phyloP scores from a whole-genome alignment of 164 flowering plant genomes.

The Protea cynaroides region DNA sequence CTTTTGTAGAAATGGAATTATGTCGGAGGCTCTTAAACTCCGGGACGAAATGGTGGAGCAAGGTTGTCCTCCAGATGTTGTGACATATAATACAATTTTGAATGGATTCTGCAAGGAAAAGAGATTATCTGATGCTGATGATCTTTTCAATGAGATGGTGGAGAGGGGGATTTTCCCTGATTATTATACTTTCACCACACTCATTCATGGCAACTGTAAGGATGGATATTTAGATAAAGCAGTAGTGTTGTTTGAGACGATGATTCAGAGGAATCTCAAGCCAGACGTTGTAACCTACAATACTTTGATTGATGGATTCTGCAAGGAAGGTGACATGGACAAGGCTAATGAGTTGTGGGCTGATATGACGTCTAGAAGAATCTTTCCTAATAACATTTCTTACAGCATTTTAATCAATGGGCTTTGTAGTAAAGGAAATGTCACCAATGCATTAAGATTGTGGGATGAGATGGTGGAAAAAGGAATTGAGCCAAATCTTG shows the following conservation, averaged over 20 bases:
- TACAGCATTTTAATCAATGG: slow-evolving; percentile 69
- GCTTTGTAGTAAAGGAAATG: slow-evolving; percentile 45
- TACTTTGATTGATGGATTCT: slow-evolving; percentile 72
- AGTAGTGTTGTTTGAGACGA: slow-evolving; percentile 44
- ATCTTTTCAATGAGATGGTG: slow-evolving; percentile 69
- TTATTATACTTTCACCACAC: slow-evolving; percentile 63
- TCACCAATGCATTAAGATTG: slow-evolving; percentile 52
- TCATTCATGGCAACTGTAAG: slow-evolving; percentile 75
- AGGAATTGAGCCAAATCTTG: slow-evolving; percentile 56
- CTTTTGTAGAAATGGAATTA: slow-evolving; percentile 52
- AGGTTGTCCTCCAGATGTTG: slow-evolving; percentile 62
- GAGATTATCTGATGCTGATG: slow-evolving; percentile 63
- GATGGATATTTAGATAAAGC: slow-evolving; percentile 53
- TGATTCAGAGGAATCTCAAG: slow-evolving; percentile 56
- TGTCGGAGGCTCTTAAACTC: slow-evolving; percentile 62
- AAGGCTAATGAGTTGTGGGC: slow-evolving; percentile 55
- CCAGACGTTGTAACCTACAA: slow-evolving; percentile 78
- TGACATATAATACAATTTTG: slow-evolving; percentile 73
- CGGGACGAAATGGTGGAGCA: slow-evolving; percentile 68
- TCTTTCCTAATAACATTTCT: slow-evolving; percentile 57
- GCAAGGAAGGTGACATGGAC: slow-evolving; percentile 69
- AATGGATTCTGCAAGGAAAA: slow-evolving; percentile 74
- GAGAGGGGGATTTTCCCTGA: slow-evolving; percentile 71
- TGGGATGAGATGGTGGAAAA: slow-evolving; percentile 85
- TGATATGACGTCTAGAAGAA: slow-evolving; percentile 45